Conservation (phyloP, 148 eudicot genomes). For the Rhododendron molle region DNA sequence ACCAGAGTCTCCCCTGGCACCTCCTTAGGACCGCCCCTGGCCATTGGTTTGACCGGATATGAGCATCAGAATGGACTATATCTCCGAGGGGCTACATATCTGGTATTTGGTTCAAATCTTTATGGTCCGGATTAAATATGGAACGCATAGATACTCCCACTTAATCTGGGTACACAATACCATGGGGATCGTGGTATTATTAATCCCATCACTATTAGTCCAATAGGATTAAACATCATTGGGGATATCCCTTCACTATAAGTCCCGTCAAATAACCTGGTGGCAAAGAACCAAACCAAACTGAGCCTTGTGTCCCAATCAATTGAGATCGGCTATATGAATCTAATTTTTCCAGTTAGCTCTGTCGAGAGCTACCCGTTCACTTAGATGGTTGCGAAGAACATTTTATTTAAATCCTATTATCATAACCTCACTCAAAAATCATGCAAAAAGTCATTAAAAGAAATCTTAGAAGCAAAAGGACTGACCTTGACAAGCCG, state of each 20-base stretch:
- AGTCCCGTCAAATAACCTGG: not conserved
- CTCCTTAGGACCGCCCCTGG: too few relatives aligned
- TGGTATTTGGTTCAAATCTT: not conserved
- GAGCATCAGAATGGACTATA: not conserved
- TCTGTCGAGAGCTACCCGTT: too few relatives aligned
- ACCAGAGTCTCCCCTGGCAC: too few relatives aligned
- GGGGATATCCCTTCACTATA: too few relatives aligned
- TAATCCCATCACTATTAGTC: not conserved
- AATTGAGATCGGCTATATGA: too few relatives aligned
- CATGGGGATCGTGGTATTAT: not conserved
- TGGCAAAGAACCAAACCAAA: too few relatives aligned
- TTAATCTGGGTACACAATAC: not conserved
- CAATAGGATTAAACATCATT: too few relatives aligned
- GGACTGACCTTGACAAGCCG: constrained; percentile 62
- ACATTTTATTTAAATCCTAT: not conserved
- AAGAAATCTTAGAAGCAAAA: too few relatives aligned
- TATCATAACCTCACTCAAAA: not conserved
- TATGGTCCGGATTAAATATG: not conserved
- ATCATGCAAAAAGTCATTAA: not conserved
- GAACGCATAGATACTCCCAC: not conserved
- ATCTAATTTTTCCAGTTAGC: too few relatives aligned
- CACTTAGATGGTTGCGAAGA: too few relatives aligned
- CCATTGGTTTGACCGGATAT: not conserved
- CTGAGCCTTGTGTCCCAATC: too few relatives aligned
- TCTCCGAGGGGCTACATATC: not conserved